phyloP scores from a whole-genome alignment of 2,329 filamentous ascomycete genomes.

The Pseudogymnoascus sp. region DNA sequence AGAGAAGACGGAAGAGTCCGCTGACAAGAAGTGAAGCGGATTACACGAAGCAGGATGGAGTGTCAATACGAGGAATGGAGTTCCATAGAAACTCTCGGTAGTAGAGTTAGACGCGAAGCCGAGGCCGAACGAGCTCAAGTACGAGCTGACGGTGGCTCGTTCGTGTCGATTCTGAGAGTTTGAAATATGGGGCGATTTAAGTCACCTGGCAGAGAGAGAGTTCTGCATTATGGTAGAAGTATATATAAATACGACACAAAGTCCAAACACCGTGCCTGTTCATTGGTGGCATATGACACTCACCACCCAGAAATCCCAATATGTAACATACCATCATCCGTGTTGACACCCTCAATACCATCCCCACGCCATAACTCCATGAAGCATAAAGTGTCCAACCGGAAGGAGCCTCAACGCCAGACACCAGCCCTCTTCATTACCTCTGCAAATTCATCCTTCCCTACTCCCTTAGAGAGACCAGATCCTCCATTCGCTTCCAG shows the following conservation, averaged over 20 bases:
- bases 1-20: constrained; percentile 16
- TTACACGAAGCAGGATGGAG: not conserved
- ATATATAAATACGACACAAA: constrained; percentile 2
- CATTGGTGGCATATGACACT: not conserved
- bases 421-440: constrained; percentile 27
- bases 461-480: constrained; percentile 62
- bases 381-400: constrained; percentile 1
- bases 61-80: constrained; percentile 17
- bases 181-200: not conserved
- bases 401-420: constrained; percentile 19
- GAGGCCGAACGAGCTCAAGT: not conserved
- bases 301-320: not conserved
- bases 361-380: constrained; percentile 8
- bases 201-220: not conserved
- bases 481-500: constrained; percentile 82
- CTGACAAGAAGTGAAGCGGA: constrained; percentile 13
- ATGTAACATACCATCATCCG: constrained; percentile 4
- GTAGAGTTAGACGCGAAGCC: not conserved
- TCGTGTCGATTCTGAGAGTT: constrained; percentile 12
- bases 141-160: constrained; percentile 5
- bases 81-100: constrained; percentile 18
- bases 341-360: not conserved
- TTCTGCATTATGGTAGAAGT: constrained; percentile 2
- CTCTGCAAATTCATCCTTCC: constrained; percentile 40
- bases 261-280: not conserved